Evolutionary conservation across 345 rosid species (phyloP), one percentile per base, ranked within the genome.

Genomic region (Populus nigra): DNA sequence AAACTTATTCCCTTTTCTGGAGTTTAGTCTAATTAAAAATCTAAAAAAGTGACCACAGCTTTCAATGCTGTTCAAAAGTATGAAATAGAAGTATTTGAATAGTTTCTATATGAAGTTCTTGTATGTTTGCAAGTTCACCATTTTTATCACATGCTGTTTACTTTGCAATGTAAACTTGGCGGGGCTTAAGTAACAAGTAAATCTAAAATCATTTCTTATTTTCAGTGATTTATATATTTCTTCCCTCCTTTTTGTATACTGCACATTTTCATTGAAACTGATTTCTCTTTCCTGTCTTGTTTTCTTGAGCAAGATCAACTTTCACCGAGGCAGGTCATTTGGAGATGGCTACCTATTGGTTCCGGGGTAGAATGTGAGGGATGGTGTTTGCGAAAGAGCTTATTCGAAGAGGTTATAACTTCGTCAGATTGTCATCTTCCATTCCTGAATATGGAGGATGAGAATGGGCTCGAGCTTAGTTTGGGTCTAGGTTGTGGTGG

Each of bases 401-500:
- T 36, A 59, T 53, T 45, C 23, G 41, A 68, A 72, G 35, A 25
- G 38, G 1, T 49, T 12, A 23, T 70, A 16, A 23, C n/a, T 45
- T 45, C 25, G 15, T 53, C 67, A 61, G 77, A 33, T 76, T 70
- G 49, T 61, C 68, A 68, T 73, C 47, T 50, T 57, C 76, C 15
- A 31, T 72, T 39, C 72, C 31, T 41, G 72, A 80, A 75, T 43
- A 93, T 96, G 98, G 98, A 92, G 55, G 97, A 94, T 45, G 97
- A 93, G 69, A 91, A 87, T 83, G 98, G 94, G 57, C 97, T 93
- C 66, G 97, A 94, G 87, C 97, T 96, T 72, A 91, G 99, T 85
- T 89, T 96, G 87, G 99, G 97, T 80, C 88, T 96, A 47, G 90
- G 95, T 78, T 92, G 86, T 85, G 97, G 97, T 80, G 93, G 94